phyloP scores from a whole-genome alignment of 371 early-diverging fungal species.

The Mortierella sp. region DNA sequence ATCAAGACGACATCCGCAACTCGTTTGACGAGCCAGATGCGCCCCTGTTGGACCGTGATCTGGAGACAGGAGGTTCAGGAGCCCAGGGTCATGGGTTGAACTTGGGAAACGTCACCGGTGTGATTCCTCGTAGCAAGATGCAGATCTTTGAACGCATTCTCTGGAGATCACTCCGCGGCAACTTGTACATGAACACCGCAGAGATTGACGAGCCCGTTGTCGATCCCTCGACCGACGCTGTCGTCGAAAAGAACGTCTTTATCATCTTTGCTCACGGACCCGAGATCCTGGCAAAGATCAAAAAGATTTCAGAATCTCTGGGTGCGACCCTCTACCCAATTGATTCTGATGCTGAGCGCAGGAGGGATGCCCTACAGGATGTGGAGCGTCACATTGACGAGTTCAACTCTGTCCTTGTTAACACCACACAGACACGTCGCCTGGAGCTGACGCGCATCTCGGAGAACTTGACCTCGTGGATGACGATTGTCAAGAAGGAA shows the following conservation, averaged over 20 bases:
- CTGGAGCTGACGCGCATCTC: conserved; percentile 88
- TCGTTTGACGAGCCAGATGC: conserved; percentile 73
- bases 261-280: conserved; percentile 97
- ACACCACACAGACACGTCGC: conserved; percentile 86
- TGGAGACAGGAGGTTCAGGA: conserved; percentile 64
- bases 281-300: conserved; percentile 90
- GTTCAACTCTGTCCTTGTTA: conserved; percentile 76
- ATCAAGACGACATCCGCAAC: conserved; percentile 63
- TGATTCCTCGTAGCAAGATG: conserved; percentile 86
- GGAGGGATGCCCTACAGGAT: conserved; percentile 76
- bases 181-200: conserved; percentile 95
- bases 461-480: conserved; percentile 89
- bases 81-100: conserved; percentile 34
- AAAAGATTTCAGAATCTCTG: conserved; percentile 94
- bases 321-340: conserved; percentile 97
- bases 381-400: conserved; percentile 57
- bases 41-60: conserved; percentile 71
- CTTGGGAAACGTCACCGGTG: conserved; percentile 86
- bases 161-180: conserved; percentile 98
- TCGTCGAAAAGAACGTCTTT: conserved; percentile 94
- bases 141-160: conserved; percentile 95
- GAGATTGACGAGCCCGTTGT: conserved; percentile 93
- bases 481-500: conserved; percentile 93
- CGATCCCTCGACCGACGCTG: conserved; percentile 87
- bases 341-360: conserved; percentile 85